Evolutionary conservation across 768 basidiomycete genomes (phyloP), one percentile per base, ranked within the genome.

Genomic region (Suillus occidentalis): DNA sequence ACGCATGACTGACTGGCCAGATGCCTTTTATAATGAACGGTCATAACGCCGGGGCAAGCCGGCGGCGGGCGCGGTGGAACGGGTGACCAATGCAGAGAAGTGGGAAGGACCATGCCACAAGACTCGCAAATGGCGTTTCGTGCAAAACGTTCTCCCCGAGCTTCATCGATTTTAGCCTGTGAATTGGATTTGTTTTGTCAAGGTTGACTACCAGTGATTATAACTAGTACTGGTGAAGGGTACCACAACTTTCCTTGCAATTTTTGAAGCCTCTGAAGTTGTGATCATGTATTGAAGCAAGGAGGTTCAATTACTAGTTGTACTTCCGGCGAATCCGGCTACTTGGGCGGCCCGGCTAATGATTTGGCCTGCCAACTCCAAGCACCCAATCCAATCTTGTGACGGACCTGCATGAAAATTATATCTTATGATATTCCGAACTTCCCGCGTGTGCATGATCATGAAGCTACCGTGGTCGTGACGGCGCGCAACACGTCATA

Each of bases 401-500:
- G 39, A 58, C 5, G 16, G 52, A 31, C 52, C 16, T 10, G 82
- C 82, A 22, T 73, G 71, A 22, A 69, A 73, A 52, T 77, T 28
- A 28, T 28, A 28, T 28, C 1, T 28, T 28, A 28, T n/a, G 75
- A 47, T 87, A 86, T 65, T 71, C 66, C 50, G 16, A 50, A 18
- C 9, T 52, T 52, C 16, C 25, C 16, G 16, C 67, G 68, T 50
- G 71, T 83, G 16, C 72, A 75, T 45, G 28, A 55, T 28, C 2
- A 28, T 28, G 28, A 55, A 20, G 18, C 40, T 12, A 55, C 47
- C 22, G 6, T 22, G 13, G n/a, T 49, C 6, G 6, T 49, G 10
- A 49, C 67, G 31, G 22, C 45, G 39, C n/a, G 28, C 18, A 64
- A 63, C 22, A 79, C 74, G 37, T 91, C 84, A 91, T 28, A 3